phyloP scores from a whole-genome alignment of 1,284 basidiomycete species.

The Cutaneotrichosporon spelunceum region DNA sequence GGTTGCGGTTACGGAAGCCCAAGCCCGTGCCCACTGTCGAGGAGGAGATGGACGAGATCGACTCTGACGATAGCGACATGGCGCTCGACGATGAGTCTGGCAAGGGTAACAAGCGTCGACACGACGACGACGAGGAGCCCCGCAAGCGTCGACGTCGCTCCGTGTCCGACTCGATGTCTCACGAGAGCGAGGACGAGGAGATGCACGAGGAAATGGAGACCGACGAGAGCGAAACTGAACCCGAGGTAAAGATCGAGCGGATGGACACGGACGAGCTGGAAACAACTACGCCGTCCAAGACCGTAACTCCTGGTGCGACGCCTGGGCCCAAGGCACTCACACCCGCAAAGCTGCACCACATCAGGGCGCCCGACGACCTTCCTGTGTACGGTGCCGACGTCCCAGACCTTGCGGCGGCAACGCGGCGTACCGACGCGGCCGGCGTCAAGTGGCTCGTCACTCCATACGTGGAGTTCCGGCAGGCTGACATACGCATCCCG shows the following conservation, averaged over 20 bases:
- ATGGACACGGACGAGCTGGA: constrained; percentile 6
- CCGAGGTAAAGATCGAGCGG: constrained; percentile 2
- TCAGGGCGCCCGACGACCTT: constrained; percentile 14
- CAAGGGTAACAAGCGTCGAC: constrained; percentile 10
- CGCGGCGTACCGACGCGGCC: constrained; percentile 16
- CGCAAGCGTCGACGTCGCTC: constrained; percentile 13
- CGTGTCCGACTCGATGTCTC: constrained; percentile 8
- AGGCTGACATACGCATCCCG: constrained; percentile 18
- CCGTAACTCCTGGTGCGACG: neutral
- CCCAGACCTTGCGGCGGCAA: neutral
- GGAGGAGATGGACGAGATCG: constrained; percentile 11
- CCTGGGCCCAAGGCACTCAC: neutral
- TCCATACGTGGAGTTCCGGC: constrained; percentile 10
- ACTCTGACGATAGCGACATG: constrained; percentile 4
- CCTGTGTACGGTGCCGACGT: constrained; percentile 11
- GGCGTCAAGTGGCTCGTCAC: constrained; percentile 21
- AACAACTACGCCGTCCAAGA: constrained; percentile 2
- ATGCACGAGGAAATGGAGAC: constrained; percentile 12
- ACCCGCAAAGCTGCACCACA: constrained; percentile 1
- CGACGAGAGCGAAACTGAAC: constrained; percentile 9
- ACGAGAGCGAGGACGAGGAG: constrained; percentile 3
- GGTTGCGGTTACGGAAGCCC: neutral
- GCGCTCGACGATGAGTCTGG: neutral
- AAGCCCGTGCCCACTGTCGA: constrained; percentile 7
- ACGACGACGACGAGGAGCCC: constrained; percentile 14